phyloP scores from a whole-genome alignment of 75 land plant species.

The Sequoiadendron giganteum region DNA sequence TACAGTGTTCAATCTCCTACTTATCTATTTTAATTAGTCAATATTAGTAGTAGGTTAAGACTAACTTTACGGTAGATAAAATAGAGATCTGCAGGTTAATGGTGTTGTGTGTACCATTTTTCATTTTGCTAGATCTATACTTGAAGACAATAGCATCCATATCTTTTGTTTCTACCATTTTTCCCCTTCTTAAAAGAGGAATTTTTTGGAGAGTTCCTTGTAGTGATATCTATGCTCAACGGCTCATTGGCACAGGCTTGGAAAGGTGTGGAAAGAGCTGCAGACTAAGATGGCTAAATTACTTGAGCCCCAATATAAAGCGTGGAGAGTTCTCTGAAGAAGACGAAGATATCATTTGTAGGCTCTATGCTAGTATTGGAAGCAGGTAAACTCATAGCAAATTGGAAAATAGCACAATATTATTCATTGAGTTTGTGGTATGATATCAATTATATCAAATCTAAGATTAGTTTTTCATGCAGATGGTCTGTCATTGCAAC shows the following conservation, averaged over 20 bases:
- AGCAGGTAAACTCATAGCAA: slow-evolving; percentile 32
- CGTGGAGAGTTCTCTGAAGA: slow-evolving; percentile 68
- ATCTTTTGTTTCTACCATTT: background rate
- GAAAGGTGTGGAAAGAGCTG: slow-evolving; percentile 81
- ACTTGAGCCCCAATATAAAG: slow-evolving; percentile 71
- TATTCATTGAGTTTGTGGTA: background rate
- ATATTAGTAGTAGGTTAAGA: background rate
- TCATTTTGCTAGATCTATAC: background rate
- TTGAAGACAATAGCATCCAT: background rate
- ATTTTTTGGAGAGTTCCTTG: background rate
- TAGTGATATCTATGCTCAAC: background rate
- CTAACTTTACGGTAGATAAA: background rate
- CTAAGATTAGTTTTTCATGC: background rate
- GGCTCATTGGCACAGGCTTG: slow-evolving; percentile 28
- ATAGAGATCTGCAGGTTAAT: background rate
- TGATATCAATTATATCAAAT: background rate
- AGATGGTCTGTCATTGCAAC: background rate
- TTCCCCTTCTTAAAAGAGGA: background rate
- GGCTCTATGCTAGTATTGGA: slow-evolving; percentile 42
- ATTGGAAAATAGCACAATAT: background rate
- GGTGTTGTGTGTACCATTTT: background rate
- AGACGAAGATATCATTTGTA: slow-evolving; percentile 60
- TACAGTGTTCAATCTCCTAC: background rate
- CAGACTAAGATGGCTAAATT: slow-evolving; percentile 78
- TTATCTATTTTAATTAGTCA: background rate